Evolutionary conservation across 805 yeast genomes (phyloP), one percentile per base, ranked within the genome.

Genomic region (Nakazawaea ernobii): DNA sequence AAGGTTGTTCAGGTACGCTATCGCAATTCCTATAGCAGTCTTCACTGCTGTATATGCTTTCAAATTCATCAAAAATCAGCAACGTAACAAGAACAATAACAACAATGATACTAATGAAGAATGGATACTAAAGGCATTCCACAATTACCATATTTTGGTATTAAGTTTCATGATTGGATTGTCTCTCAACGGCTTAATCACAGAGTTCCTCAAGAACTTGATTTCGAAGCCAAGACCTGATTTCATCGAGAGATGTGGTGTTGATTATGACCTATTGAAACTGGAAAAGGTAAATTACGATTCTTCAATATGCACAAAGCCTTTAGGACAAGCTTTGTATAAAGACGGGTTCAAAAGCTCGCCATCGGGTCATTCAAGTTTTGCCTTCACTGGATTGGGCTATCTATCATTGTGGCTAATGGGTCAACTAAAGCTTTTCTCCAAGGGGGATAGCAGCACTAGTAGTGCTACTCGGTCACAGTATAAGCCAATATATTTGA

Each of bases 211-310:
- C 52, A 91, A 92, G 68, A 77, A 82, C 57, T 76, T 84, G 73
- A 78, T 91, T 42, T 96, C 96, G 1, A 79, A 95, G 60, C 84
- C 83, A 46, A 74, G 97, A 55, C 98, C 97, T 0, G 97, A 91
- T 65, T 87, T 90, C 60, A 66, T 92, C 49, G 85, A 85, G 7
- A 73, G 98, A 53, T 91, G 97, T 63, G 67, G 74, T n/a, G 94
- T 95, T 6, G 68, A 67, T 35, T 60, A 62, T 48, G 71, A 39
- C 65, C 69, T 10, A n/a, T 11, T 39, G 4, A 32, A 49, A 11
- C 42, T 42, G 8, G 15, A 40, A 14, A 32, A 32, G 6, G 53
- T 28, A 63, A 33, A 65, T 74, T 57, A 55, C 46, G 56, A 58
- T 29, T 39, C 55, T 8, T 54, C 56, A 2, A 52, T 62, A 1